phyloP scores from a whole-genome alignment of 148 eudicot species.

The Polygonum maritimum region DNA sequence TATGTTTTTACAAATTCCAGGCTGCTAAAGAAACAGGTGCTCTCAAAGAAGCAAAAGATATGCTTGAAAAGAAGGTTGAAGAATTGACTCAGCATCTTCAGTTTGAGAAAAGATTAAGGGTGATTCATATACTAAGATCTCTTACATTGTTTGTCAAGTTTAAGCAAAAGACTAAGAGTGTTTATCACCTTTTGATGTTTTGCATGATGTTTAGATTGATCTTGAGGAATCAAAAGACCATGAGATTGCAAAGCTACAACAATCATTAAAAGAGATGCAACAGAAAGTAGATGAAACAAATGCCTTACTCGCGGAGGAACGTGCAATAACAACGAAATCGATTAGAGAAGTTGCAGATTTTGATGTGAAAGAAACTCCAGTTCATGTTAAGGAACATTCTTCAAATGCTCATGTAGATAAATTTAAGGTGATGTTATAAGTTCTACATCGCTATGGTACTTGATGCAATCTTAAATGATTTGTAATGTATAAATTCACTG shows the following conservation, averaged over 20 bases:
- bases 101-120: conserved; percentile 81
- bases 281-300: conserved; percentile 50
- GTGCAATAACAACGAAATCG: conserved; percentile 51
- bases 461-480: background rate
- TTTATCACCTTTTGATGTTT: background rate
- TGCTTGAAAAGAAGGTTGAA: conserved; percentile 83
- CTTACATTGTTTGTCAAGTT: background rate
- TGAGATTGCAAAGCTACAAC: conserved; percentile 61
- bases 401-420: conserved; percentile 59
- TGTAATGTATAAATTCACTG: background rate
- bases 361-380: conserved; percentile 54
- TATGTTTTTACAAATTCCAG: conserved; percentile 27
- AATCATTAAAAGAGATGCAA: conserved; percentile 59
- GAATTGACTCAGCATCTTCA: conserved; percentile 77
- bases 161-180: background rate
- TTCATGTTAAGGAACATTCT: conserved; percentile 56
- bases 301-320: conserved; percentile 50
- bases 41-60: conserved; percentile 76
- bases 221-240: conserved; percentile 74
- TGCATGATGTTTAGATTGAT: conserved; percentile 47
- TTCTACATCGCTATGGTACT: background rate
- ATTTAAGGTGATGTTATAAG: conserved; percentile 47
- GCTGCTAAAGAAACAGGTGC: conserved; percentile 84
- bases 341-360: conserved; percentile 46
- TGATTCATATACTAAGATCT: conserved; percentile 37